Conservation (phyloP, 1,284 basidiomycete genomes). For the Inonotus hispidus region DNA sequence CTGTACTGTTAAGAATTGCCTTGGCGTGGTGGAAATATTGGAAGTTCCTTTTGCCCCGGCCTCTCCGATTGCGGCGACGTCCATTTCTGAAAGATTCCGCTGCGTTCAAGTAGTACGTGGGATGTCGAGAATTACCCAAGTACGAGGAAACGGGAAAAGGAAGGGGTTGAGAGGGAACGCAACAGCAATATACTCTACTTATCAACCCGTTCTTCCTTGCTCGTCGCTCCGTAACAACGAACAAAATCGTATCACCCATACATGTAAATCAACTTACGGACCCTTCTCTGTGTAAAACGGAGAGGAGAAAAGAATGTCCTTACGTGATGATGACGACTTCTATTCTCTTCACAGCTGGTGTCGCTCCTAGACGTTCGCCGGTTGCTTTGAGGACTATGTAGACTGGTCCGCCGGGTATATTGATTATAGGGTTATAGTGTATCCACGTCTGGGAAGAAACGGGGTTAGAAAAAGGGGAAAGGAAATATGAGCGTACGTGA, state of each 20-base stretch:
- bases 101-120: not conserved
- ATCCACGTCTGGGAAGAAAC: not conserved
- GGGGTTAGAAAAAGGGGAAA: not conserved
- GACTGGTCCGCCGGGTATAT: conserved; percentile 65
- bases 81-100: conserved; percentile 33
- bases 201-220: conserved; percentile 46
- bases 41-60: conserved; percentile 32
- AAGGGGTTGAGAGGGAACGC: conserved; percentile 28
- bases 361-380: conserved; percentile 50
- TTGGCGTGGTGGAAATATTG: not conserved
- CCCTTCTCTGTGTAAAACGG: not conserved
- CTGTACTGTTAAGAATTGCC: not conserved
- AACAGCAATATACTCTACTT: conserved; percentile 56
- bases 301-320: no score
- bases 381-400: conserved; percentile 55
- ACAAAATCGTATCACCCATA: not conserved
- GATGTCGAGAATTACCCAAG: no score
- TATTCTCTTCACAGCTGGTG: conserved; percentile 61
- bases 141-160: no score
- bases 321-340: conserved; percentile 64
- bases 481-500: conserved; percentile 39
- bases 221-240: conserved; percentile 48
- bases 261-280: not conserved
- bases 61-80: conserved; percentile 37
- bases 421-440: conserved; percentile 63